Conservation (phyloP, 164 flowering plant species). For the Brasenia schreberi region DNA sequence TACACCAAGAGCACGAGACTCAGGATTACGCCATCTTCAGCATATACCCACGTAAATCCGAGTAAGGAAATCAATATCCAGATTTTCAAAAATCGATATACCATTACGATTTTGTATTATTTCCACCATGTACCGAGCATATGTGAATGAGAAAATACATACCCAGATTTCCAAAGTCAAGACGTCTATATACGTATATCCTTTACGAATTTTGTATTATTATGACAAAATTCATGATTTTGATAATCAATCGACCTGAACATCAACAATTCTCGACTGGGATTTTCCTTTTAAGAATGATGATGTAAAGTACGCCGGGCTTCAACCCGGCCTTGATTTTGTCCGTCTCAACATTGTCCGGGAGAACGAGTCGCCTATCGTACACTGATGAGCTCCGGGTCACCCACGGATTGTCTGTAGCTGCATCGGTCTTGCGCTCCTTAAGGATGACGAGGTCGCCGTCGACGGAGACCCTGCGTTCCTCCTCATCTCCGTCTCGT, state of each 20-base stretch:
- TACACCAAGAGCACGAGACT: constrained; percentile 1
- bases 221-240: neutral
- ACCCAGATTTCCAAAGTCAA: too few species aligned
- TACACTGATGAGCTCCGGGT: neutral
- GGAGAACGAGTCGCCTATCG: constrained; percentile 1
- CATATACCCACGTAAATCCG: neutral
- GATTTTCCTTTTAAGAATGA: neutral
- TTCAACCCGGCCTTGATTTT: neutral
- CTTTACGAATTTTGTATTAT: neutral
- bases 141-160: too few species aligned
- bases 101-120: too few species aligned
- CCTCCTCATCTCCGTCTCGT: neutral
- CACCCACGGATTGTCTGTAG: neutral
- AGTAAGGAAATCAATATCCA: too few species aligned
- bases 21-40: neutral
- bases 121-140: too few species aligned
- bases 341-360: neutral
- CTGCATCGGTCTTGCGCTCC: neutral
- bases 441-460: neutral
- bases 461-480: neutral
- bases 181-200: neutral
- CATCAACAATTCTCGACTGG: neutral
- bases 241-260: neutral
- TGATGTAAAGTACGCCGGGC: neutral
- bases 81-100: too few species aligned